These are phyloP conservation scores for Allium sativum DNA, from an alignment of 106 monocot species.

Conservation along the genomic window DNA sequence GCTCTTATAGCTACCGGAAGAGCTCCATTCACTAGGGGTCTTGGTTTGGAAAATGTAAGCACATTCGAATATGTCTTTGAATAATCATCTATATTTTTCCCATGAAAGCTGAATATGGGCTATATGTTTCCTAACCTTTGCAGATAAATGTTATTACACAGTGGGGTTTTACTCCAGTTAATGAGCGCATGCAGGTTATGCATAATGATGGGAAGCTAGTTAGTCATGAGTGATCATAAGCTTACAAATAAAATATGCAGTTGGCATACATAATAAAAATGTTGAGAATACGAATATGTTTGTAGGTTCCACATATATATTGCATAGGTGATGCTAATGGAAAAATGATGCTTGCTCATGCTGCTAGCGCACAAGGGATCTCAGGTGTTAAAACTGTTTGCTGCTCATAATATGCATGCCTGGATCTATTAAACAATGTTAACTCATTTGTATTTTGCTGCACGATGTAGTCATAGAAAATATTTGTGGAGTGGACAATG, in stretches of 20 bases:
- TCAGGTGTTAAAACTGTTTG: slow-evolving; percentile 44
- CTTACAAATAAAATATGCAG: neutral
- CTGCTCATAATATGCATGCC: neutral
- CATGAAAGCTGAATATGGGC: neutral
- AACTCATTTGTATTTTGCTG: neutral
- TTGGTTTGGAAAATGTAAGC: slow-evolving; percentile 90
- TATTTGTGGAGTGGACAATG: slow-evolving; percentile 69
- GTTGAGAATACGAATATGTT: neutral
- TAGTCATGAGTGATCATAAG: slow-evolving; percentile 11
- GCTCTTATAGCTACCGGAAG: slow-evolving; percentile 97
- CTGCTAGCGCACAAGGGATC: slow-evolving; percentile 96
- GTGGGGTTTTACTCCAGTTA: slow-evolving; percentile 90
- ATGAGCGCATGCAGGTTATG: slow-evolving; percentile 89
- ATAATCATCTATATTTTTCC: neutral
- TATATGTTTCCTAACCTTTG: neutral
- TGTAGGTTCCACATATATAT: slow-evolving; percentile 84
- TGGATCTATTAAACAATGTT: neutral
- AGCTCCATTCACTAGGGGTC: slow-evolving; percentile 92
- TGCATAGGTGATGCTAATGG: slow-evolving; percentile 99
- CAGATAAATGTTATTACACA: slow-evolving; percentile 91
- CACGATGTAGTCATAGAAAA: slow-evolving; percentile 65
- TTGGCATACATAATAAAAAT: neutral
- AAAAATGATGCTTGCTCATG: slow-evolving; percentile 99
- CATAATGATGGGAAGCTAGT: slow-evolving; percentile 72
- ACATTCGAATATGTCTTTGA: neutral